phyloP scores from a whole-genome alignment of 2,329 filamentous ascomycete species.

The Exophiala calicioides region DNA sequence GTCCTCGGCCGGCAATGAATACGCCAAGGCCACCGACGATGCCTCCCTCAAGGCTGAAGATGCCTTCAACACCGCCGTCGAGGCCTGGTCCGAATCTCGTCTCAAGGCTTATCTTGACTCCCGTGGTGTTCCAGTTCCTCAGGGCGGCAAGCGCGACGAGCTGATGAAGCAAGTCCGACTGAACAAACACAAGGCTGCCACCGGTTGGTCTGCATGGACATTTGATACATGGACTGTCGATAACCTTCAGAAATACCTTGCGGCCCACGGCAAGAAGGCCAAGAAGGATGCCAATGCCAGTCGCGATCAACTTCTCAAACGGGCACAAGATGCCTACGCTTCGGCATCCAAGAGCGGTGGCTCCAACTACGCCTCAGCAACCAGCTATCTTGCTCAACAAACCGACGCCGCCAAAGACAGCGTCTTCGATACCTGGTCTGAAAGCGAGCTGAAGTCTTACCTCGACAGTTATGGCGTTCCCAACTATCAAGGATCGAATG shows the following conservation, averaged over 20 bases:
- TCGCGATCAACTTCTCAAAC: constrained; percentile 71
- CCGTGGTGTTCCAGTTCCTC: constrained; percentile 73
- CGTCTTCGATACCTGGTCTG: constrained; percentile 72
- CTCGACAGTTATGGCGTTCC: constrained; percentile 76
- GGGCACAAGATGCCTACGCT: constrained; percentile 48
- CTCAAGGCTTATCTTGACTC: constrained; percentile 78
- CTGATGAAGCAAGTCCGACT: constrained; percentile 74
- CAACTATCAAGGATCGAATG: constrained; percentile 65
- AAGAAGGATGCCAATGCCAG: constrained; percentile 64
- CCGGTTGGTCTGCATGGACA: constrained; percentile 71
- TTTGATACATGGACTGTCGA: constrained; percentile 76
- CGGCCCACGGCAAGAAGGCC: constrained; percentile 53
- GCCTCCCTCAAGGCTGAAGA: constrained; percentile 63
- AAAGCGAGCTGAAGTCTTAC: constrained; percentile 72
- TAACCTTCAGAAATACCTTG: constrained; percentile 62
- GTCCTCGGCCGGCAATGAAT: constrained; percentile 73
- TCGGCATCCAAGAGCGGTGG: constrained; percentile 52
- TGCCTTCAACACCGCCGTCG: constrained; percentile 64
- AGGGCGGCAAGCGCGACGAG: constrained; percentile 69
- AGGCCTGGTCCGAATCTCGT: constrained; percentile 71
- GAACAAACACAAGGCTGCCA: constrained; percentile 68
- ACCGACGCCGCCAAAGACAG: constrained; percentile 66
- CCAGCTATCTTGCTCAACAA: constrained; percentile 67
- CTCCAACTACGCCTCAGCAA: constrained; percentile 61
- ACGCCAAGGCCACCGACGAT: constrained; percentile 72